Conservation (phyloP, 768 basidiomycete genomes). For the Russula vinacea region DNA sequence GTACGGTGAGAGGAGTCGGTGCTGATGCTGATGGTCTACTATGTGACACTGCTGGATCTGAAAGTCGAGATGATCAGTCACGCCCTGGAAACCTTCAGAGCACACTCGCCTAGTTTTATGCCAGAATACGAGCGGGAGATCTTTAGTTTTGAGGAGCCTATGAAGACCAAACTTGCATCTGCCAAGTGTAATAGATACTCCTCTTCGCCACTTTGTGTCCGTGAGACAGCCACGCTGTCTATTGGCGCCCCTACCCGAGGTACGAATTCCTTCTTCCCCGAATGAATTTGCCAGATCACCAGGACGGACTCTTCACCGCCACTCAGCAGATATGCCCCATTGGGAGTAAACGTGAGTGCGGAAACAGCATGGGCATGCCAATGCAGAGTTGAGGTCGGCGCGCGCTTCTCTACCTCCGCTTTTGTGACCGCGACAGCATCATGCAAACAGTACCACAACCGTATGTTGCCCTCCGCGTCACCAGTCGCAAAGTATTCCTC, state of each 20-base stretch:
- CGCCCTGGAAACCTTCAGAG: conserved; percentile 19
- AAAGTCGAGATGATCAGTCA: conserved; percentile 6
- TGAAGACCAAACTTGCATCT: conserved; percentile 77
- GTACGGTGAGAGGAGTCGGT: conserved; percentile 68
- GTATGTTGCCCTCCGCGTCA: conserved; percentile 77
- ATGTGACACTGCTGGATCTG: conserved; percentile 41
- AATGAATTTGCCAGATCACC: conserved; percentile 95
- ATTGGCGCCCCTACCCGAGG: conserved; percentile 90
- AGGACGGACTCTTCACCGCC: conserved; percentile 95
- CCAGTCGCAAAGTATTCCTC: conserved; percentile 97
- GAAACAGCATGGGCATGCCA: conserved; percentile 97
- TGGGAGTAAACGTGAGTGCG: conserved; percentile 79
- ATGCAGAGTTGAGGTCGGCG: conserved; percentile 83
- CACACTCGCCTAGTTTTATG: conserved; percentile 66
- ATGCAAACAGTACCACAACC: conserved; percentile 90
- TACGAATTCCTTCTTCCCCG: conserved; percentile 85
- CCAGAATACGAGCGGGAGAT: conserved; percentile 70
- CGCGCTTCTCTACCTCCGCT: conserved; percentile 67
- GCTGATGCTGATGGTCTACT: conserved; percentile 42
- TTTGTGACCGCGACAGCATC: conserved; percentile 48
- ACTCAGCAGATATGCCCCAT: conserved; percentile 89
- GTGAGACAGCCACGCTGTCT: conserved; percentile 59
- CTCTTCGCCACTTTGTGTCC: conserved; percentile 57
- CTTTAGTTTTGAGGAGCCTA: conserved; percentile 68
- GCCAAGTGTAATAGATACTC: conserved; percentile 81